phyloP scores from a whole-genome alignment of 306 rosid genomes.

The Chamaecrista fasciculata region DNA sequence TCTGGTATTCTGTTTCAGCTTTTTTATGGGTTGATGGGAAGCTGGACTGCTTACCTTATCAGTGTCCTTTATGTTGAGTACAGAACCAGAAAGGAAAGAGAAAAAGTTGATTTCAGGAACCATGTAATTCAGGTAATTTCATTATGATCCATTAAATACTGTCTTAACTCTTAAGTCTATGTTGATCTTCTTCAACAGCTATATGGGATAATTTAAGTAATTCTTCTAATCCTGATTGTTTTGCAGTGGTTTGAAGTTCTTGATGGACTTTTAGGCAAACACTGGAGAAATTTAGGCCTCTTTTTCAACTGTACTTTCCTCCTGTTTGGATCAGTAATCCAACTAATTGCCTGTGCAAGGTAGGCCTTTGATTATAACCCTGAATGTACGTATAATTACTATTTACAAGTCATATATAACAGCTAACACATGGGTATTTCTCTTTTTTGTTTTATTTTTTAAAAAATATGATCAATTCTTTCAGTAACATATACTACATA shows the following conservation, averaged over 20 bases:
- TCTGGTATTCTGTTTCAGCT: conserved; percentile 73
- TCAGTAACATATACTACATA: conserved; percentile 68
- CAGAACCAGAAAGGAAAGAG: conserved; percentile 77
- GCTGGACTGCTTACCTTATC: conserved; percentile 81
- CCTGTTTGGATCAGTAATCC: conserved; percentile 76
- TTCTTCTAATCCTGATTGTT: neutral
- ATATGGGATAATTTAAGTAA: neutral
- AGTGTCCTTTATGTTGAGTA: conserved; percentile 70
- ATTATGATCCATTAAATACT: neutral
- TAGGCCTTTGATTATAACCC: conserved; percentile 1
- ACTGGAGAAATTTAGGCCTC: conserved; percentile 69
- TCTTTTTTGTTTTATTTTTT: neutral
- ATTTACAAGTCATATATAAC: neutral
- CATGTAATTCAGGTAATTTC: conserved; percentile 63
- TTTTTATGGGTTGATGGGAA: conserved; percentile 69
- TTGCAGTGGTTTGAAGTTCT: conserved; percentile 80
- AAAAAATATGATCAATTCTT: neutral
- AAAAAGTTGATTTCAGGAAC: conserved; percentile 69
- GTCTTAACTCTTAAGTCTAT: neutral
- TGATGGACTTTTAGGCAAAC: conserved; percentile 70
- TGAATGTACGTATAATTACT: neutral
- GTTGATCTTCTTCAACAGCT: too few relatives aligned
- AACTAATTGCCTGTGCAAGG: conserved; percentile 77
- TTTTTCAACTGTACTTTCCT: conserved; percentile 76
- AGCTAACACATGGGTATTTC: neutral